Percentiles rank a stretch among this genome's conserved stretches.
Evolutionary conservation across 768 basidiomycete species (phyloP).

Genomic region (Lentinula boryana): DNA sequence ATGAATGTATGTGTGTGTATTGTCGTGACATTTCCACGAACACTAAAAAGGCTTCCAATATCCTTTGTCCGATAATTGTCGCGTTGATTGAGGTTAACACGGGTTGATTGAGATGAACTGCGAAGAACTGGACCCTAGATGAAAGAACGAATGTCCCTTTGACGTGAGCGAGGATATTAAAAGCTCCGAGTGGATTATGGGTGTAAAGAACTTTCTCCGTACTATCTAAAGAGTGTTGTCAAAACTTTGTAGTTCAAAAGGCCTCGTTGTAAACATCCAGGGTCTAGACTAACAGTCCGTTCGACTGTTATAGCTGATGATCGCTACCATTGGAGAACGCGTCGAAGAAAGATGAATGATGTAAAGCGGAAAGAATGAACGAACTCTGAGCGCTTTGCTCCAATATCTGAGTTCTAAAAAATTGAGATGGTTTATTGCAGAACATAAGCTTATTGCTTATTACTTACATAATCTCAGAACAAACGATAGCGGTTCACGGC

Average conservation of each 20-base stretch:
- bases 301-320: not conserved
- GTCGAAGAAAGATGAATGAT: not conserved
- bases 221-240: not conserved
- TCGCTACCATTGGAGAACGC: not conserved
- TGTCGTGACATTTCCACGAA: not conserved
- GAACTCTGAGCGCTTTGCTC: not conserved
- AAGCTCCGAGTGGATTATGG: not conserved
- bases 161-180: constrained; percentile 5
- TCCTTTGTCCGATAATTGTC: not conserved
- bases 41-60: not conserved
- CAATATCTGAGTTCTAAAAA: not conserved
- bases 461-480: too few species aligned
- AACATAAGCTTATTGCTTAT: not conserved
- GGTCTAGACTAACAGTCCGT: not conserved
- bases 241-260: not conserved
- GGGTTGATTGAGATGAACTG: not conserved
- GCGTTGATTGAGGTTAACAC: not conserved
- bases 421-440: not conserved
- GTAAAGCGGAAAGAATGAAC: not conserved
- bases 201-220: not conserved
- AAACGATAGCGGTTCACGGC: not conserved
- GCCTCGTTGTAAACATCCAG: not conserved
- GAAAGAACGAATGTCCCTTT: constrained; percentile 1
- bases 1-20: not conserved
- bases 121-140: not conserved